phyloP scores from a whole-genome alignment of 2,329 filamentous ascomycete species.

The Aspergillus fumigatiaffinis region DNA sequence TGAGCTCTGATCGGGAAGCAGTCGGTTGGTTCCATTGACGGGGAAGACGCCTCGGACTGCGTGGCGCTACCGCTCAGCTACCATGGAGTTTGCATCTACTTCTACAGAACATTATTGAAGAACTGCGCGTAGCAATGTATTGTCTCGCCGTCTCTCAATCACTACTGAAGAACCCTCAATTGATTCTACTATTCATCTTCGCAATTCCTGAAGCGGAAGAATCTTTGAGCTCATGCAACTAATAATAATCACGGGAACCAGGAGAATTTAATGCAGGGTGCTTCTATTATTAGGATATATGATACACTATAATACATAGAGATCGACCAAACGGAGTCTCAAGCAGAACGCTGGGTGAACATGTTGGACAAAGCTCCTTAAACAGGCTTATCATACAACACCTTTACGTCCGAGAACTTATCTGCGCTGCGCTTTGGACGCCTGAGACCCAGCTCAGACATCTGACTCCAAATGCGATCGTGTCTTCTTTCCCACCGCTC shows the following conservation, averaged over 20 bases:
- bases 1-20: background rate
- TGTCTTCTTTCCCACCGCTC: slow-evolving; percentile 44
- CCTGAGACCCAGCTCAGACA: slow-evolving; percentile 51
- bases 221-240: background rate
- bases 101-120: background rate
- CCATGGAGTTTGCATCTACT: background rate
- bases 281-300: background rate
- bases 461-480: slow-evolving; percentile 44
- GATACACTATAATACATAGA: background rate
- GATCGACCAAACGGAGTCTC: background rate
- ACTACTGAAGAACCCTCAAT: background rate
- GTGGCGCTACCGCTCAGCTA: background rate
- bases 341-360: background rate
- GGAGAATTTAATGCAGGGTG: background rate
- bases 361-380: background rate
- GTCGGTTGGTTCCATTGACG: background rate
- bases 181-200: background rate
- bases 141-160: background rate
- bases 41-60: background rate
- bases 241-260: background rate
- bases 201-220: background rate
- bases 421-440: slow-evolving; percentile 47
- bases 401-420: slow-evolving; percentile 21
- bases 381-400: slow-evolving; percentile 20
- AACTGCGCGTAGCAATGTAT: background rate